These are phyloP conservation scores for Plasmodium cynomolgi DNA, from an alignment of 169 alveolate genomes.

Conservation along the genomic window DNA sequence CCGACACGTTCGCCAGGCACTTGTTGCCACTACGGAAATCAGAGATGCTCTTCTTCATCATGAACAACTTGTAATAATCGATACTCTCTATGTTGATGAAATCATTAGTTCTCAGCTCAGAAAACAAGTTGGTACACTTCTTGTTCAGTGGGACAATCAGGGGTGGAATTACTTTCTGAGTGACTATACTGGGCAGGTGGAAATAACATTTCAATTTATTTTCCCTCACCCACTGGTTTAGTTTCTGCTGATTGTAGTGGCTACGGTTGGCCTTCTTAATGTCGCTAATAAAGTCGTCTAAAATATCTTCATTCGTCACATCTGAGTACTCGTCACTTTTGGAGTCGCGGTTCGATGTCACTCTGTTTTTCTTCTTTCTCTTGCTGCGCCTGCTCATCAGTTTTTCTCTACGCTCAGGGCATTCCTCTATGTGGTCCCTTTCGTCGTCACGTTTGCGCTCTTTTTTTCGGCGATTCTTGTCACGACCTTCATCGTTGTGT, in stretches of 20 bases:
- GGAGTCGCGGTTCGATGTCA: not conserved
- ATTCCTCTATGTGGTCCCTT: not conserved
- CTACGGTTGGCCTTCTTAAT: not conserved
- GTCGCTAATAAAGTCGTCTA: constrained; percentile 25
- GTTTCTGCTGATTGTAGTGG: not conserved
- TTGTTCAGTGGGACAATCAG: constrained; percentile 51
- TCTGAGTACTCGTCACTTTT: not conserved
- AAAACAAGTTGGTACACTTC: constrained; percentile 32
- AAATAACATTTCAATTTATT: not conserved
- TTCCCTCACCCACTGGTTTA: not conserved
- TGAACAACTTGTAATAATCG: constrained; percentile 47
- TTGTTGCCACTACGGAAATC: not conserved
- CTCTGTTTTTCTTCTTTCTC: constrained; percentile 11
- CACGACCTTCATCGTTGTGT: not conserved
- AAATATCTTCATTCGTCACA: not conserved
- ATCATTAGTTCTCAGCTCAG: constrained; percentile 26
- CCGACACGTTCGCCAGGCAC: not conserved
- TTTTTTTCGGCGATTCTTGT: not conserved
- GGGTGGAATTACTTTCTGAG: constrained; percentile 54
- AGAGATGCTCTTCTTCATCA: constrained; percentile 17
- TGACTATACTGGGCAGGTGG: constrained; percentile 39
- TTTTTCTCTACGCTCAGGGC: not conserved
- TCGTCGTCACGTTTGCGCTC: not conserved
- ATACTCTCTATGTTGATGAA: constrained; percentile 29
- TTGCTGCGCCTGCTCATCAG: not conserved